Base-by-base conservation (phyloP, 202 grass and related monocot species). In the Brachypodium distachyon region DNA sequence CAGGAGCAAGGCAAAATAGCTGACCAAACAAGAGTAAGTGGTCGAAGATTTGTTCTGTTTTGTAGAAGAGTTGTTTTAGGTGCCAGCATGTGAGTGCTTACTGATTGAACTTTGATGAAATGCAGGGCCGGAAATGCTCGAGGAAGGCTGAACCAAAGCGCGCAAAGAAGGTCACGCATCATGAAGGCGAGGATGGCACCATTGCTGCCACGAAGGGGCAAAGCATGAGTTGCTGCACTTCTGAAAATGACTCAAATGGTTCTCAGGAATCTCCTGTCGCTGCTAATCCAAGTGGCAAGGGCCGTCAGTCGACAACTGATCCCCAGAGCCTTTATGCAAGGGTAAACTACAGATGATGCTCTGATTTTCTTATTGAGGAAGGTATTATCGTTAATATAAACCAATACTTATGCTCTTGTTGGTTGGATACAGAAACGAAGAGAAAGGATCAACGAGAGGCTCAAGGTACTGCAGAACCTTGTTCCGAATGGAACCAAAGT, bases 291-390 rank as follows among this genome's bases (percentile, higher is more conserved):
- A 81, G 78, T 70, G 39, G 63, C 46, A 91, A 93, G 80, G 54
- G 67, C 39, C 72, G 57, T 1, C 80, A 84, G 27, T 83, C 87
- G 17, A 85, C 87, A 84, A 85, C 70, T 0, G 81, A 93, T 67
- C 86, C 91, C 53, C 94, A 97, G 54, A 97, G 94, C 74, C 84
- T 97, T 67, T 93, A 97, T 81, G 94, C 94, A 79, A 97, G 79
- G 86, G 94, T 97, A 89, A 4, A 19, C 46, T 50, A 87, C 16
- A 26, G 22, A 61, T 75, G 23, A 76, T 86, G 44, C 58, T 83
- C 14, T 38, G 31, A 67, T 34, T 42, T 83, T 10, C 1, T 41
- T 72, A 25, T 40, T 73, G 47, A 79, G 22, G 0, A 74, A 53
- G 5, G 9, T 39, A 48, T 46, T 21, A 26, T 42, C 37, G 29